Evolutionary conservation across 768 basidiomycete species (phyloP).

Genomic region (Panus rudis): DNA sequence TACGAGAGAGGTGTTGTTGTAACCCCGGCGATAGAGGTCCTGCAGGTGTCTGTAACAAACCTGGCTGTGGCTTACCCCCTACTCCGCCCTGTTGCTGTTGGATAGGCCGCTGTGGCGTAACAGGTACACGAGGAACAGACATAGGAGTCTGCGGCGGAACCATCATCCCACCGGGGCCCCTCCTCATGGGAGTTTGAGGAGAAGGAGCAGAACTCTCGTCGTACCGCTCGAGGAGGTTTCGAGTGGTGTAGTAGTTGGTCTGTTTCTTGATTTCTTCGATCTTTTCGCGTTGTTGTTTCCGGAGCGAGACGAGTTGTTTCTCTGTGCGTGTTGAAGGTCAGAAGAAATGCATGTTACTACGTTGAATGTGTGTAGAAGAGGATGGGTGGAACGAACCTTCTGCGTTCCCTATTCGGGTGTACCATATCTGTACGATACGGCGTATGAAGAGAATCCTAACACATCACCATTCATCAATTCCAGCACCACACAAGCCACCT

Average conservation of each 20-base stretch:
- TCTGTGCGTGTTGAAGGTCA: conserved; percentile 46
- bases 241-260: conserved; percentile 91
- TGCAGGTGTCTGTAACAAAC: conserved; percentile 1
- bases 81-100: no score
- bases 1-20: conserved; percentile 34
- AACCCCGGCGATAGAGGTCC: conserved; percentile 19
- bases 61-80: not conserved
- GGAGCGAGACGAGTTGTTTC: conserved; percentile 63
- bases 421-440: conserved; percentile 80
- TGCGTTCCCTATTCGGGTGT: conserved; percentile 66
- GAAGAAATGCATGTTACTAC: not conserved
- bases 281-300: conserved; percentile 75
- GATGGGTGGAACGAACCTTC: conserved; percentile 51
- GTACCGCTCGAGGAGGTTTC: conserved; percentile 84
- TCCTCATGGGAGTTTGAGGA: conserved; percentile 27
- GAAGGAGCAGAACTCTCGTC: conserved; percentile 49
- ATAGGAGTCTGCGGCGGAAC: conserved; percentile 26
- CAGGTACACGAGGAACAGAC: conserved; percentile 16
- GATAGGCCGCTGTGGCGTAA: conserved; percentile 19
- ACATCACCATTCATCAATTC: not conserved
- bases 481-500: conserved; percentile 6
- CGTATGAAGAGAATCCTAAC: conserved; percentile 69
- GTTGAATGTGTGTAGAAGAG: not conserved
- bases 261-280: conserved; percentile 97
- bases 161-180: conserved; percentile 29